phyloP scores from a whole-genome alignment of 164 flowering plant genomes.

The Echeveria elegans region DNA sequence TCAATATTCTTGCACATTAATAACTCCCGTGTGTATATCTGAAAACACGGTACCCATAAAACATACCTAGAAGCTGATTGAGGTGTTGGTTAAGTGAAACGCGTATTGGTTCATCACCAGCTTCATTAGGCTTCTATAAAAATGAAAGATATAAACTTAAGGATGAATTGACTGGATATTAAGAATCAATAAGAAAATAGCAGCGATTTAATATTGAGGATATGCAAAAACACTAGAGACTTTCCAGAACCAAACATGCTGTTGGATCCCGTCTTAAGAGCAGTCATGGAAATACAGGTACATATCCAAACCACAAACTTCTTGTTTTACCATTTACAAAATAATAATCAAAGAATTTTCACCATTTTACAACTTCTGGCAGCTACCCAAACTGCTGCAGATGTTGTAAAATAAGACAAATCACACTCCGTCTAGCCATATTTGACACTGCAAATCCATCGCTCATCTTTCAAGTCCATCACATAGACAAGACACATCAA shows the following conservation, averaged over 20 bases:
- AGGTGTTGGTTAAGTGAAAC: slow-evolving; percentile 60
- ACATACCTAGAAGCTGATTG: slow-evolving; percentile 67
- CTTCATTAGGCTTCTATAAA: slow-evolving; percentile 71
- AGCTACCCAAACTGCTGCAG: not conserved
- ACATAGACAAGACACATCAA: not conserved
- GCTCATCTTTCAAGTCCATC: no score
- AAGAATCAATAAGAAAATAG: no score
- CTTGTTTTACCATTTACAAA: no score
- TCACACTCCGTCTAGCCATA: not conserved
- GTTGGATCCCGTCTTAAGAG: no score
- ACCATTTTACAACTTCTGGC: not conserved
- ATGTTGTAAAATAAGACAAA: not conserved
- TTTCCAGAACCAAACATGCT: no score
- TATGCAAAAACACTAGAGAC: no score
- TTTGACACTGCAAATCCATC: slow-evolving; percentile 2
- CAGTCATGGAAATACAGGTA: no score
- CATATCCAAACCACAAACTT: no score
- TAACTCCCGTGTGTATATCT: not conserved
- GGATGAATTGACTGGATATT: no score
- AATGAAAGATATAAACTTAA: not conserved
- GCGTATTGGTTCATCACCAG: slow-evolving; percentile 55
- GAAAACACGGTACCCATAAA: not conserved
- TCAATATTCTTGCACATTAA: not conserved
- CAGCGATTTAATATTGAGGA: not conserved
- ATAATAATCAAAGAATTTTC: slow-evolving; percentile 1